Conservation (phyloP, 495 filamentous ascomycete genomes). For the Neurospora cerealis region DNA sequence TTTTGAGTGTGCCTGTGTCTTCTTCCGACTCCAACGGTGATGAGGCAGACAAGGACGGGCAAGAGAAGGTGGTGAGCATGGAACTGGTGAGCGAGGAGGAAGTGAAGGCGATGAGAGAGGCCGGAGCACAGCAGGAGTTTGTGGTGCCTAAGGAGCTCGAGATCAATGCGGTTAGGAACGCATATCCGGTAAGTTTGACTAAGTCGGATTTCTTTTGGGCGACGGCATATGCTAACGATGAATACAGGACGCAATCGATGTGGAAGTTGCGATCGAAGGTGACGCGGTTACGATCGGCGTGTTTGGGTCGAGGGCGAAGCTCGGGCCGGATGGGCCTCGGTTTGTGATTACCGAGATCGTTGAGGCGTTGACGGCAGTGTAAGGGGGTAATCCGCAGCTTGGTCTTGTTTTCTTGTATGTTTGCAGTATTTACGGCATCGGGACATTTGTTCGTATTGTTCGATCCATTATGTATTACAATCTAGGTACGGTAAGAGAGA, state of each 20-base stretch:
- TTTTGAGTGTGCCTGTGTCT: slow-evolving; percentile 30
- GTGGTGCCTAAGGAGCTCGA: not conserved
- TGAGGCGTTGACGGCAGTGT: not conserved
- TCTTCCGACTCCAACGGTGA: not conserved
- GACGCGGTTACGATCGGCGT: slow-evolving; percentile 44
- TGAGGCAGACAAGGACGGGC: not conserved
- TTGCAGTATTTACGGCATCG: not conserved
- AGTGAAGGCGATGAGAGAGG: not conserved
- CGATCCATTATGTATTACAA: not conserved
- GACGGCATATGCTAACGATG: not conserved
- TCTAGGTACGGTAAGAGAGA: not conserved
- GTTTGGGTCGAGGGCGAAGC: slow-evolving; percentile 25
- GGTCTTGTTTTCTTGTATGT: not conserved
- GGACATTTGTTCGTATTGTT: not conserved
- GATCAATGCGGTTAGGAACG: slow-evolving; percentile 15
- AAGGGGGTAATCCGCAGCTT: too few species aligned
- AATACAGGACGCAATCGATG: slow-evolving; percentile 40
- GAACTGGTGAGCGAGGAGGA: not conserved
- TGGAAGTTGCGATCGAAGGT: slow-evolving; percentile 40
- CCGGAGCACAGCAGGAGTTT: not conserved
- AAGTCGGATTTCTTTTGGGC: too few species aligned
- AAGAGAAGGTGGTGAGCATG: not conserved
- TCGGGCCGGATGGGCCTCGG: slow-evolving; percentile 3
- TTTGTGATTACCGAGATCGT: not conserved
- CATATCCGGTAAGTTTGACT: slow-evolving; percentile 25